Base-by-base conservation (phyloP, 2,329 filamentous ascomycete genomes). In the Fusarium liriodendri region DNA sequence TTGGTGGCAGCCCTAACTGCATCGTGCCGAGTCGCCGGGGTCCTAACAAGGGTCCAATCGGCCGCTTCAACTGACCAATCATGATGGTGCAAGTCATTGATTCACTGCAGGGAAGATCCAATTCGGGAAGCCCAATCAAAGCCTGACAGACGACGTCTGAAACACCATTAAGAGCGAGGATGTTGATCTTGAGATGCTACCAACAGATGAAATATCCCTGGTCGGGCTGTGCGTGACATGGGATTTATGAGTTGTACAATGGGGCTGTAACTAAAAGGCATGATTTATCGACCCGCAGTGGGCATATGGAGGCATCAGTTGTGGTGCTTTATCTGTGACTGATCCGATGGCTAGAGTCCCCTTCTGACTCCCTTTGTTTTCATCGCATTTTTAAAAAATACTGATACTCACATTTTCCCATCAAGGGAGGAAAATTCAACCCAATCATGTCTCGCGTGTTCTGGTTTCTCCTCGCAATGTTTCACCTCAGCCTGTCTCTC, bases 71-170 rank as follows among this genome's bases (percentile, higher is more conserved):
- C 29, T 42, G 37, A 32, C 67, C 71, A 73, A 73, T 73, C 4
- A 50, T 18, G 27, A 2, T 8, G 13, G 8, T 35, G 58, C 33
- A 52, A 63, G 37, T 14, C 22, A 55, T 58, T 35, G 37, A 64
- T 74, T 66, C 35, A 11, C 67, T 74, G 67, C 71, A 73, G 62
- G 71, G 71, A 69, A 71, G 35, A 67, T 45, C 57, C 55, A 59
- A 59, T 38, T 40, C 11, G 35, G 55, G 33, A 59, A 40, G 22
- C 16, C 55, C 55, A 57, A 35, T 38, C 55, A 55, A 64, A 68
- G 9, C 16, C 32, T 11, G 35, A 38, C 22, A 10, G 22, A 25
- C 20, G 9, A 35, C 33, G 54, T 57, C 33, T 58, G 55, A 58
- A 58, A 58, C 55, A 71, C 71, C 54, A 71, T 61, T 1, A 0